Conservation (phyloP, 1,284 basidiomycete species). For the Ganoderma lucidum region DNA sequence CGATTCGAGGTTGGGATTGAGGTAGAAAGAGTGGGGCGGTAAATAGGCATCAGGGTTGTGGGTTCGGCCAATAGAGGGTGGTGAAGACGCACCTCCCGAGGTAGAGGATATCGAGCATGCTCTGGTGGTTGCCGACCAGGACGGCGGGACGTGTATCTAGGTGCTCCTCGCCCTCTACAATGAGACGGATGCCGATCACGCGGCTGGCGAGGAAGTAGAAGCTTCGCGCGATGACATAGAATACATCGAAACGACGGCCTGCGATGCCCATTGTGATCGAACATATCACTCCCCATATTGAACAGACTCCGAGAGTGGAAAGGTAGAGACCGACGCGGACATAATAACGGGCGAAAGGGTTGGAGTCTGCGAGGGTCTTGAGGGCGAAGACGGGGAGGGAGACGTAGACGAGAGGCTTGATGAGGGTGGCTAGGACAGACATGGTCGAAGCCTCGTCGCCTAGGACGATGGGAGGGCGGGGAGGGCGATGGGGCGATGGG, state of each 20-base stretch:
- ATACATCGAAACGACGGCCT: conserved; percentile 85
- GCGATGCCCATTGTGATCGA: conserved; percentile 75
- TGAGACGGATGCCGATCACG: conserved; percentile 74
- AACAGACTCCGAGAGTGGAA: conserved; percentile 76
- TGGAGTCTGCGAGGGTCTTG: conserved; percentile 61
- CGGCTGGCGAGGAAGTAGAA: conserved; percentile 83
- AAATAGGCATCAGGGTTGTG: conserved; percentile 19
- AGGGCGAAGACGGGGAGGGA: conserved; percentile 73
- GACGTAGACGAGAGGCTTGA: conserved; percentile 77
- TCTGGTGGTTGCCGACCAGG: conserved; percentile 93
- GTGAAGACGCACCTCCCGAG: conserved; percentile 73
- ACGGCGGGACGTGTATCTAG: conserved; percentile 76
- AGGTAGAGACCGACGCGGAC: conserved; percentile 80
- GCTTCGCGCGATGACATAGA: conserved; percentile 84
- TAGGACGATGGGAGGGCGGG: conserved; percentile 17
- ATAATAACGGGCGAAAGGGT: conserved; percentile 73
- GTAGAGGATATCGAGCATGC: conserved; percentile 87
- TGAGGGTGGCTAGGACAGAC: conserved; percentile 64
- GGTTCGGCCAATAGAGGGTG: background rate
- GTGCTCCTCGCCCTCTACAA: conserved; percentile 89
- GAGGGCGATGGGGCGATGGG: conserved; percentile 14
- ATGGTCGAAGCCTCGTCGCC: conserved; percentile 45
- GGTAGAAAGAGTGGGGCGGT: background rate
- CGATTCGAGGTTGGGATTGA: background rate
- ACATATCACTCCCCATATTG: conserved; percentile 79